Evolutionary conservation across 495 filamentous ascomycete genomes (phyloP), one percentile per base, ranked within the genome.

Genomic region (Aspergillus haitiensis): DNA sequence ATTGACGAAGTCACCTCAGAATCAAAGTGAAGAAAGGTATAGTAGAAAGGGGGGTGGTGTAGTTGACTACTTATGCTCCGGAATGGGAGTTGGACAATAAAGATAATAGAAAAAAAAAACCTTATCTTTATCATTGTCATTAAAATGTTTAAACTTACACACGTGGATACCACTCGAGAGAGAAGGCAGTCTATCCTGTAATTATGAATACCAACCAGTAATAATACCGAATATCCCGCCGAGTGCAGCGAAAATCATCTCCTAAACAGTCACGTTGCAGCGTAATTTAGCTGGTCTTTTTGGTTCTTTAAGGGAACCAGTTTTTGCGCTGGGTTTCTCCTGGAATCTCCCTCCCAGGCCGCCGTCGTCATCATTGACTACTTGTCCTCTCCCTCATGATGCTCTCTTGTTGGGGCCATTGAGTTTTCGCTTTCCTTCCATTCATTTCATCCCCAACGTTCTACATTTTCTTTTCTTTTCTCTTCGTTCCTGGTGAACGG

Each of bases 201-300:
- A 27, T 27, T 27, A 27, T 27, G 21, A 27, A 27, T 27, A 27
- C 21, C 21, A 1, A 27, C 21, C 21, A 27, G 21, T 27, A 27
- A 27, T 27, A 27, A 27, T 27, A 27, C 21, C 21, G 21, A 10
- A 11, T 40, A 11, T 40, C n/a, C 11, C 6, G 37, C 10, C 37
- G 11, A n/a, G 37, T 6, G 11, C 37, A 40, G 37, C 15, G 63
- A 55, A 51, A 61, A 65, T 65, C 55, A 48, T 54, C 55, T 39
- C 54, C 61, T 40, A 56, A 55, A 50, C 47, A 39, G 56, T 59
- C 60, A 33, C 55, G 31, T 55, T 63, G 61, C 61, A 62, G 57
- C 59, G 47, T 62, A 60, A 42, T 21, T 47, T 16, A 15, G 9
- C 6, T 9, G n/a, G 21, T 47, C 27, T 18, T 15, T 18, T 9